These are phyloP conservation scores for Irpex sp. DNA, from an alignment of 1,284 basidiomycete genomes.

Conservation along the genomic window DNA sequence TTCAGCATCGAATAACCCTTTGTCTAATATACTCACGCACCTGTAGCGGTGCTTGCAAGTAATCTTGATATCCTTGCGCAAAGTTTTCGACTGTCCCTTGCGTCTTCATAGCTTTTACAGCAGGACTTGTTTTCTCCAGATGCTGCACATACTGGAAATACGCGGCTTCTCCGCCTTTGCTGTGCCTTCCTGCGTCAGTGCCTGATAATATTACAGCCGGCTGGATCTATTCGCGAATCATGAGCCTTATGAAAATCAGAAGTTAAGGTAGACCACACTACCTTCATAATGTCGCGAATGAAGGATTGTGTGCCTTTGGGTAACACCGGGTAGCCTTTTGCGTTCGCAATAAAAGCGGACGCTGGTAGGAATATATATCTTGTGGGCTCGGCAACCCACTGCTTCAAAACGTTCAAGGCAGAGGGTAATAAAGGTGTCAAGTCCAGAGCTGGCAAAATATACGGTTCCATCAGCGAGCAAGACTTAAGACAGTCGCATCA, in stretches of 20 bases:
- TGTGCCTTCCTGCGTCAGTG: conserved; percentile 61
- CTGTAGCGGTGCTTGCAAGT: conserved; percentile 92
- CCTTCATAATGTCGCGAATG: conserved; percentile 85
- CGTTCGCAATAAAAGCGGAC: conserved; percentile 90
- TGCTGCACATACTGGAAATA: conserved; percentile 91
- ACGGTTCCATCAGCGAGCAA: neutral
- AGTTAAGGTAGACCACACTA: conserved; percentile 30
- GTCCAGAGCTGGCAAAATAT: conserved; percentile 70
- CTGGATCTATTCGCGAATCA: conserved; percentile 49
- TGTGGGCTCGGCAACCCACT: conserved; percentile 94
- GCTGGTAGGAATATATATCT: conserved; percentile 87
- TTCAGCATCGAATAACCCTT: neutral
- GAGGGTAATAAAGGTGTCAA: conserved; percentile 83
- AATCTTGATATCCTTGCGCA: conserved; percentile 92
- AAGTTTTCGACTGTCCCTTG: conserved; percentile 82
- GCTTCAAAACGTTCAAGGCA: conserved; percentile 62
- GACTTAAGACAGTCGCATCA: conserved; percentile 12
- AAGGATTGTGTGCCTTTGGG: conserved; percentile 90
- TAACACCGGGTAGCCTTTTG: conserved; percentile 95
- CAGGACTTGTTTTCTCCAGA: conserved; percentile 72
- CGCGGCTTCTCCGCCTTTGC: conserved; percentile 78
- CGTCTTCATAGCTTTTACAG: conserved; percentile 53
- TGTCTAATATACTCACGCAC: conserved; percentile 31
- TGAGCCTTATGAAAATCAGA: conserved; percentile 7
- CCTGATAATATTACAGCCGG: conserved; percentile 82